Conservation (phyloP, 1,284 basidiomycete genomes). For the Apiotrichum gamsii region DNA sequence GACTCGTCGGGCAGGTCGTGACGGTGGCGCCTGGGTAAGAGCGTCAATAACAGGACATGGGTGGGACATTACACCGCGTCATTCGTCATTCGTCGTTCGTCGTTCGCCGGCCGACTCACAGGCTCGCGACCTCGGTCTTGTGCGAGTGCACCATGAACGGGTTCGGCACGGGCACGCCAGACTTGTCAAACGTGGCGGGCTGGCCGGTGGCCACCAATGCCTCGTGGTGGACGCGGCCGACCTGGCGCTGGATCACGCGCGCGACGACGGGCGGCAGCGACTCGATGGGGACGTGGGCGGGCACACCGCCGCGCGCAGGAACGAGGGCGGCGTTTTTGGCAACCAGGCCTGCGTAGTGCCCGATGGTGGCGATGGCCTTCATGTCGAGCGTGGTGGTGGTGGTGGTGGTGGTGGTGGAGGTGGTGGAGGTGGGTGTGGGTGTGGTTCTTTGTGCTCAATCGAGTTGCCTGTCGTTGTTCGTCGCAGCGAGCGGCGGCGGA, state of each 20-base stretch:
- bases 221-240: neutral
- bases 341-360: neutral
- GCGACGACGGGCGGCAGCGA: slow-evolving; percentile 21
- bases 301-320: too few species aligned
- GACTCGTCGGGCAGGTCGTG: neutral
- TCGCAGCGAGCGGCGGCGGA: too few species aligned
- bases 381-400: slow-evolving; percentile 2
- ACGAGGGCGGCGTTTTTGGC: slow-evolving; percentile 1
- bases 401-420: neutral
- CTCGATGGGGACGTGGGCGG: slow-evolving; percentile 11
- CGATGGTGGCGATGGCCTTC: neutral
- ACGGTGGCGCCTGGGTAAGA: neutral
- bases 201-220: too few species aligned
- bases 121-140: slow-evolving; percentile 15
- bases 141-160: slow-evolving; percentile 37
- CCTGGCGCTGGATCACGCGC: slow-evolving; percentile 14
- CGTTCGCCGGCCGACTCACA: neutral
- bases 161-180: slow-evolving; percentile 13
- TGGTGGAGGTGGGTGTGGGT: too few species aligned
- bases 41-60: neutral
- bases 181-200: too few species aligned
- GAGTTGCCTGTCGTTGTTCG: too few species aligned
- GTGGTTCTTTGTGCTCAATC: too few species aligned
- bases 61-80: neutral
- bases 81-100: too few species aligned